Evolutionary conservation across 2,329 filamentous ascomycete genomes (phyloP), one percentile per base, ranked within the genome.

Genomic region (Sphaceloma murrayae): DNA sequence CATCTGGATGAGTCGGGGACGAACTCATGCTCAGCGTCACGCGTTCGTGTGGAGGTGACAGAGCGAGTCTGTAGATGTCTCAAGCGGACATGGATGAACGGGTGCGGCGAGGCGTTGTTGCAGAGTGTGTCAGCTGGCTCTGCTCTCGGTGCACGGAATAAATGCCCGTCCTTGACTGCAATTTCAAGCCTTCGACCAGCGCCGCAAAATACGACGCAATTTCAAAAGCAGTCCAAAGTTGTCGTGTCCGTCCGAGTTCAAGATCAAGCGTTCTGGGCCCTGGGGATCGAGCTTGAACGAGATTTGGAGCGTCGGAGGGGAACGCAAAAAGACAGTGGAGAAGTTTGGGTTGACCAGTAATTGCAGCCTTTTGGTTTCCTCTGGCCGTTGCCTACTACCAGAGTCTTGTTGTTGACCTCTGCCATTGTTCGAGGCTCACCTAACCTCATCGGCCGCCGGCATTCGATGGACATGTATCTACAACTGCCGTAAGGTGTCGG

Each of bases 21-120:
- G 42, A 34, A 45, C 31, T 45, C 42, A 45, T 45, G 42, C 42
- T 45, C 42, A 36, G 30, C 30, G 30, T 36, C 30, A 34, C 42
- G 32, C 42, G 22, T 34, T 30, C 19, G 13, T 34, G 17, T 34
- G 24, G 36, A 40, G 22, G 27, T 43, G 40, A 32, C 40, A 29
- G 30, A 24, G 40, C 34, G 24, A 34, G 21, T 32, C n/a, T 29
- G 14, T 21, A 26, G 31, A 36, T 45, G 42, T 45, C 42, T 45
- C 42, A 34, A 45, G 18, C 36, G 17, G n/a, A 34, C 42, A 45
- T 45, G 30, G 14, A 22, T 22, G 22, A 10, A 27, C 27, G 42
- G 42, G 22, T 36, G 31, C 32, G 30, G 42, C 17, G 31, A 30
- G 31, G 30, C 18, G 31, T 32, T n/a, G n/a, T n/a, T 34, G 30